Evolutionary conservation across 2,329 filamentous ascomycete species (phyloP), one percentile per base, ranked within the genome.

Genomic region (Bimuria novae-zelandiae): DNA sequence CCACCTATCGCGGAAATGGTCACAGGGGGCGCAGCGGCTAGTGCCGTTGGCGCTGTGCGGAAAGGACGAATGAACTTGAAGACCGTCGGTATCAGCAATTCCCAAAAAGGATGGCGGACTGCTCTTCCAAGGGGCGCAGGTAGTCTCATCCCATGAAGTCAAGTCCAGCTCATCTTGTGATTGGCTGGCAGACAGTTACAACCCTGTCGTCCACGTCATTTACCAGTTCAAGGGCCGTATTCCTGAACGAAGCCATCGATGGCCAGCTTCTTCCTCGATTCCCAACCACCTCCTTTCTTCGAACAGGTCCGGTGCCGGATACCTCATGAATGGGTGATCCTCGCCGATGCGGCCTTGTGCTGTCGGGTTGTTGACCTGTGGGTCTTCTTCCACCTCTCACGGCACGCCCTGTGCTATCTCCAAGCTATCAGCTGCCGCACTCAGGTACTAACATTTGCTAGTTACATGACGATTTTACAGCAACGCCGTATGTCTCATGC

Each of bases 161-260:
- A 6, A 27, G 25, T 10, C 10, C 10, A 27, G 25, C 25, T 10
- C 10, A 27, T 27, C 10, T 27, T 6, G 25, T 27, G 10, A 27
- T 27, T 27, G 10, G 25, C 10, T 27, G 10, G 25, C 10, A 36
- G n/a, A 17, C 14, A 46, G 33, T 32, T 36, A 35, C 32, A 40
- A 17, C 17, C 22, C 32, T 23, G 36, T 29, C 17, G 16, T 43
- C 16, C 22, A 35, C n/a, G 7, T 36, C 36, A 49, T 49, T 49
- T 19, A 49, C 27, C 46, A 35, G 29, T 54, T 40, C 29, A 50
- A 14, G 37, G 32, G 41, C 50, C 17, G 37, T 47, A 49, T 25
- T 35, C 33, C 36, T 53, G 36, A 50, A 19, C 16, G 16, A 19
- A 36, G 16, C 33, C 16, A 36, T 11, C 16, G 11, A 36, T 36